Evolutionary conservation across 495 filamentous ascomycete genomes (phyloP), one percentile per base, ranked within the genome.

Genomic region (Tuber borchii): DNA sequence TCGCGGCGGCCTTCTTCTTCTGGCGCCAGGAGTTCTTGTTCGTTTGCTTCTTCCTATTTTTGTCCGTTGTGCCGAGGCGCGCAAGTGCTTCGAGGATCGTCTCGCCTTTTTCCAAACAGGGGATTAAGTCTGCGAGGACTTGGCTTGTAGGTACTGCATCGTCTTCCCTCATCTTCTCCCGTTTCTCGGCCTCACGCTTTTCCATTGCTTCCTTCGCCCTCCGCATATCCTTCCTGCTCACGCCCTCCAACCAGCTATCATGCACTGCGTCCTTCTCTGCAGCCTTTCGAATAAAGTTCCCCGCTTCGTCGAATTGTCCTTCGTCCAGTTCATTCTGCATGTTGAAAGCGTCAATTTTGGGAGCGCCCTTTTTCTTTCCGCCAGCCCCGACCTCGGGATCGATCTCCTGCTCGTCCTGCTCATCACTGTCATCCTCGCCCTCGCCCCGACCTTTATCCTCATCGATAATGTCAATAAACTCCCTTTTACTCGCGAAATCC

Each of bases 331-430:
- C 95, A 8, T 87, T 85, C 71, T 88, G 89, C 89, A 99, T 94
- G 81, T 99, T 97, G 87, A 99, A 99, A 0, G 94, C 95, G 84
- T 97, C 95, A 40, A 98, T 87, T 80, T 95, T 91, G n/a, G 95
- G 95, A 22, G 96, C 96, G 83, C 97, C 93, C 83, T 92, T 94
- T 84, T 97, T 98, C 79, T 94, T 91, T 1, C 90, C 90, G 10
- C 95, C 96, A 4, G 92, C 90, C 2, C 96, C 96, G 44, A 99
- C 85, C 83, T 98, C 95, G 31, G 82, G 91, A 90, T 70, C 90
- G 43, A 89, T 91, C 45, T 92, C 90, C 26, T 91, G 90, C 34
- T 90, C 90, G n/a, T 88, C 84, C 3, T 87, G 85, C 6, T 86
- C 83, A 40, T 84, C 84, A 69, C 86, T 86, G 10, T 83, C 83